phyloP scores from a whole-genome alignment of 2,329 filamentous ascomycete species.

The Parasarocladium wereldwijsianum region DNA sequence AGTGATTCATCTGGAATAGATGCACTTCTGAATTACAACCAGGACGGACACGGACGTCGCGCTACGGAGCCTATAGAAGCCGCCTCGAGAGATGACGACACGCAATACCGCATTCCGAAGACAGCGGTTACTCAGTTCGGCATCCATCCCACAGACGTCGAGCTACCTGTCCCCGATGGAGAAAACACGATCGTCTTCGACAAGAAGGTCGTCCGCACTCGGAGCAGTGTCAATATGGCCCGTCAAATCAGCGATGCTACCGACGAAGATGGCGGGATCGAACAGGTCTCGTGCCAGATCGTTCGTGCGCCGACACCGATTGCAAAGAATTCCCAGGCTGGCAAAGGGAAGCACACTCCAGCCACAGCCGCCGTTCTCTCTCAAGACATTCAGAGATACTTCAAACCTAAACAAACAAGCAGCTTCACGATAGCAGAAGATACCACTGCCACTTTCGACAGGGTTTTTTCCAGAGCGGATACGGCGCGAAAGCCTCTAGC shows the following conservation, averaged over 20 bases:
- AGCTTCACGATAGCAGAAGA: slow-evolving; percentile 7
- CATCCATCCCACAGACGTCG: no score
- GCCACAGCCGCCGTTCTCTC: slow-evolving; percentile 1
- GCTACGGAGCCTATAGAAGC: no score
- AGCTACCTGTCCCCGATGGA: no score
- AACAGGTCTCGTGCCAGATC: slow-evolving; percentile 13
- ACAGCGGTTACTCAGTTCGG: no score
- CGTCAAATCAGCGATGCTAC: slow-evolving; percentile 17
- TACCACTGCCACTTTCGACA: slow-evolving; percentile 12
- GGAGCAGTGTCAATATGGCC: slow-evolving; percentile 16
- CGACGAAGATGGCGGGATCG: slow-evolving; percentile 11
- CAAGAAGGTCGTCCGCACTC: slow-evolving; percentile 13
- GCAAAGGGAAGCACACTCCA: slow-evolving; percentile 3
- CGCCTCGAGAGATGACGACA: no score
- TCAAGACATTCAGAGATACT: slow-evolving; percentile 18
- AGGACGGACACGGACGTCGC: no score
- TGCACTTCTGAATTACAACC: no score
- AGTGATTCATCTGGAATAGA: neutral
- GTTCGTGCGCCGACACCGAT: slow-evolving; percentile 6
- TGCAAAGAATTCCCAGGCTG: slow-evolving; percentile 2
- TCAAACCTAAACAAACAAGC: slow-evolving; percentile 10
- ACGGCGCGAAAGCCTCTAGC: no score
- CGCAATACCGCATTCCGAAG: no score
- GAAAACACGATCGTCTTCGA: no score
- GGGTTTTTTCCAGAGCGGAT: no score